Base-by-base conservation (phyloP, 2,329 filamentous ascomycete genomes). In the Hypoxylon sp. region DNA sequence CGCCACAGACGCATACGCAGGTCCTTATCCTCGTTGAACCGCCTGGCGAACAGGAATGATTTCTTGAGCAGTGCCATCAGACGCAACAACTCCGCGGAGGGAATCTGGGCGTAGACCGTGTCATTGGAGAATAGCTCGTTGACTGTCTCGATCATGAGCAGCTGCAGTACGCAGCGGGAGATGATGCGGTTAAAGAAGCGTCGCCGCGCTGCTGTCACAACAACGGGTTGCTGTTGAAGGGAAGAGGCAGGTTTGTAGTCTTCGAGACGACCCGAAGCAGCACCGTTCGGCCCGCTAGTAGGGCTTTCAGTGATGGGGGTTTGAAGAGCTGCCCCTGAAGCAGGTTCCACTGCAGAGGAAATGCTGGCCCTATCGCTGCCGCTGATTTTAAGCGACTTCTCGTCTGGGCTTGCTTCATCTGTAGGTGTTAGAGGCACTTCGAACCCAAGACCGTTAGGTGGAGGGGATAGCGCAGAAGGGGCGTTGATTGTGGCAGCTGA, bases 181-280 rank as follows among this genome's bases (percentile, higher is more conserved):
- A 99, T 99, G 71, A 99, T 99, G 62, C 93, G 90, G 75, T 99
- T 99, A 80, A 99, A 99, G 77, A 97, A 97, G 42, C 92, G 88
- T 25, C 94, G 85, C 17, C 94, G 89, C 0, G 94, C 91, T 2
- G 91, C 91, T 1, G 94, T 97, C 4, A 99, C 93, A 1, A 95
- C 89, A 4, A 96, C 82, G 0, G 93, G 91, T 52, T 95, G 91
- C 70, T 94, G 90, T 69, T 95, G 91, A 9, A 91, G 78, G 44
- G 82, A 85, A 16, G 83, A 82, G 26, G 87, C 80, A 4, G 91
- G 90, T 58, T 87, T 89, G 74, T 96, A 97, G 68, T 97, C 92
- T 69, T 99, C 94, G 1, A 96, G 79, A 20, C 75, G 73, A 3
- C 68, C 80, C 68, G 75, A 53, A 45, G 77, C 69, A 36, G 72